Evolutionary conservation across 2,329 filamentous ascomycete genomes (phyloP).

Genomic region (Aspergillus brasiliensis): DNA sequence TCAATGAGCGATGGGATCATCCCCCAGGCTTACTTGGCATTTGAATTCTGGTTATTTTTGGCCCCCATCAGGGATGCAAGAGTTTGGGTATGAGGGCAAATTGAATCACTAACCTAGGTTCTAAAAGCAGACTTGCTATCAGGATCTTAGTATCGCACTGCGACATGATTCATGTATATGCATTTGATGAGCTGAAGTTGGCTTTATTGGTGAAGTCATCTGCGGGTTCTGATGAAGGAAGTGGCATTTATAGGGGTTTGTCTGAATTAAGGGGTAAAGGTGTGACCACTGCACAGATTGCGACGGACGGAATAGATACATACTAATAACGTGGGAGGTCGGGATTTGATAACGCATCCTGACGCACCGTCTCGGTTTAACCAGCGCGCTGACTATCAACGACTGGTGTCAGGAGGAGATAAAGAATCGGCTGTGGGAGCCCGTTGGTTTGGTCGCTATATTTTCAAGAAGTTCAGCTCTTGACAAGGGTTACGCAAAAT

Average conservation of each 20-base stretch:
- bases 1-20: background rate
- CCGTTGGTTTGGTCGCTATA: background rate
- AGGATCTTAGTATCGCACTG: constrained; percentile 22
- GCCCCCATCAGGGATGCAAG: background rate
- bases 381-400: background rate
- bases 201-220: background rate
- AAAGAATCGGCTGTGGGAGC: background rate
- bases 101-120: constrained; percentile 31
- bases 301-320: background rate
- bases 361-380: background rate
- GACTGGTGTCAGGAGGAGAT: background rate
- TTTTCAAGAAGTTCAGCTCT: background rate
- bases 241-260: background rate
- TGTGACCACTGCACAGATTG: background rate
- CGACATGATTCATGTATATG: constrained; percentile 18
- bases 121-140: constrained; percentile 35
- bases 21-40: background rate
- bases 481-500: background rate
- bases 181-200: background rate
- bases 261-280: background rate
- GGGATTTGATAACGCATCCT: constrained; percentile 2
- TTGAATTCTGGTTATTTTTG: background rate
- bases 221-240: background rate
- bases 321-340: background rate
- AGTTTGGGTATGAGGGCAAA: background rate